Conservation (phyloP, 306 rosid genomes). For the Mimosa pudica region DNA sequence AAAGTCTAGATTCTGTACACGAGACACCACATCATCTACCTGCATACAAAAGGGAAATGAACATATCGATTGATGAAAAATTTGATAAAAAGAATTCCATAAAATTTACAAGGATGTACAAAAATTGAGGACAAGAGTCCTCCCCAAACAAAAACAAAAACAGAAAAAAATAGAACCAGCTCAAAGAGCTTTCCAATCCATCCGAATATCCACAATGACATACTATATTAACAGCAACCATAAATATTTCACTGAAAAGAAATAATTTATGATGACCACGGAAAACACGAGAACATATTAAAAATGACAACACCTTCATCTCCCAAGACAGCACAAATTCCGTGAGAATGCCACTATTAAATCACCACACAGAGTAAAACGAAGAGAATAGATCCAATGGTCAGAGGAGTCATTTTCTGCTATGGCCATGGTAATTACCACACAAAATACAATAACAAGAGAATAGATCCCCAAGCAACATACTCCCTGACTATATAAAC, state of each 20-base stretch:
- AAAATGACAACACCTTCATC: constrained; percentile 28
- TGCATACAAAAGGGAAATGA: constrained; percentile 39
- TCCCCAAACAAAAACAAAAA: background rate
- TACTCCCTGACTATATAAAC: background rate
- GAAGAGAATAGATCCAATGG: background rate
- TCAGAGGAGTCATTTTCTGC: constrained; percentile 15
- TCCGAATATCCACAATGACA: background rate
- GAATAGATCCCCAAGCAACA: background rate
- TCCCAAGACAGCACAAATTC: constrained; percentile 23
- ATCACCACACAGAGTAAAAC: background rate
- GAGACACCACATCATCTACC: constrained; percentile 90
- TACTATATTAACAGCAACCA: constrained; percentile 19
- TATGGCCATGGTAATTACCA: constrained; percentile 15
- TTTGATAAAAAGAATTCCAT: background rate
- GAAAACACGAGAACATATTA: constrained; percentile 22
- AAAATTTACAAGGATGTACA: background rate
- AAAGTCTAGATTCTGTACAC: constrained; percentile 88
- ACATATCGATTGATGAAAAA: background rate
- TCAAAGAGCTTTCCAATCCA: background rate
- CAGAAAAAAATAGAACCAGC: background rate
- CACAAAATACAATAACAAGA: background rate
- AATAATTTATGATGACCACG: constrained; percentile 25
- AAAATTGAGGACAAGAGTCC: background rate
- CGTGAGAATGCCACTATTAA: constrained; percentile 18
- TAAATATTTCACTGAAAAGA: constrained; percentile 3